phyloP scores from a whole-genome alignment of 73 alveolate species.

The Paramecium tetraurelia region DNA sequence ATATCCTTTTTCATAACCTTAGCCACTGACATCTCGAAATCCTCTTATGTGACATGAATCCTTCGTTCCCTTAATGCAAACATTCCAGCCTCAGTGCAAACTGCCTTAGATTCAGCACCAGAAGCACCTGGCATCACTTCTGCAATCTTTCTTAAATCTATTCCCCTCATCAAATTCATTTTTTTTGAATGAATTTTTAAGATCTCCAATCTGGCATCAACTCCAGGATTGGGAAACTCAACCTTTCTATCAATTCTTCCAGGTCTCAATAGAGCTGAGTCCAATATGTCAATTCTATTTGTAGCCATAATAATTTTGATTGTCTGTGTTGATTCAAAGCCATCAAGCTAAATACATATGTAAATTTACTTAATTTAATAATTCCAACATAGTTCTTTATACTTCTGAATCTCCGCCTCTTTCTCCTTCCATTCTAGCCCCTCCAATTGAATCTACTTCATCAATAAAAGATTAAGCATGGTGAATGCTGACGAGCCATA shows the following conservation, averaged over 20 bases:
- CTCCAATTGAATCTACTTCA: slow-evolving; percentile 99
- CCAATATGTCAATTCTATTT: slow-evolving; percentile 98
- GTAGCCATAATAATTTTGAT: slow-evolving; percentile 98
- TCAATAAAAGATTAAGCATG: slow-evolving; percentile 99
- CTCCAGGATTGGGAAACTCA: slow-evolving; percentile 99
- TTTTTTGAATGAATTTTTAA: slow-evolving; percentile 96
- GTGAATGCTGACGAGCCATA: slow-evolving; percentile 95
- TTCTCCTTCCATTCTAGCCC: slow-evolving; percentile 93
- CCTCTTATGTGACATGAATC: slow-evolving; percentile 99
- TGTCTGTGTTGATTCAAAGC: slow-evolving; percentile 95
- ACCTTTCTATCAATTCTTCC: slow-evolving; percentile 99
- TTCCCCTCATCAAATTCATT: slow-evolving; percentile 97
- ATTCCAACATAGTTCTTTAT: slow-evolving; percentile 99
- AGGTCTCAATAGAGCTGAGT: slow-evolving; percentile 99
- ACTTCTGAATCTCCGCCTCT: slow-evolving; percentile 99
- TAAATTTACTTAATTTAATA: slow-evolving; percentile 82
- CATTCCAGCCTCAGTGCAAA: slow-evolving; percentile 98
- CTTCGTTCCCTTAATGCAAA: slow-evolving; percentile 99
- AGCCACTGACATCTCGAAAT: slow-evolving; percentile 99
- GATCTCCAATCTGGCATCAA: slow-evolving; percentile 95
- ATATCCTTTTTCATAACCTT: slow-evolving; percentile 99
- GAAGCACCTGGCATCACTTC: slow-evolving; percentile 95
- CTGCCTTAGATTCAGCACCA: slow-evolving; percentile 98
- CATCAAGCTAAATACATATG: slow-evolving; percentile 77
- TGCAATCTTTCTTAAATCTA: slow-evolving; percentile 92